Evolutionary conservation across 2,329 filamentous ascomycete genomes (phyloP), one percentile per base, ranked within the genome.

Genomic region (Arachnopeziza araneosa): DNA sequence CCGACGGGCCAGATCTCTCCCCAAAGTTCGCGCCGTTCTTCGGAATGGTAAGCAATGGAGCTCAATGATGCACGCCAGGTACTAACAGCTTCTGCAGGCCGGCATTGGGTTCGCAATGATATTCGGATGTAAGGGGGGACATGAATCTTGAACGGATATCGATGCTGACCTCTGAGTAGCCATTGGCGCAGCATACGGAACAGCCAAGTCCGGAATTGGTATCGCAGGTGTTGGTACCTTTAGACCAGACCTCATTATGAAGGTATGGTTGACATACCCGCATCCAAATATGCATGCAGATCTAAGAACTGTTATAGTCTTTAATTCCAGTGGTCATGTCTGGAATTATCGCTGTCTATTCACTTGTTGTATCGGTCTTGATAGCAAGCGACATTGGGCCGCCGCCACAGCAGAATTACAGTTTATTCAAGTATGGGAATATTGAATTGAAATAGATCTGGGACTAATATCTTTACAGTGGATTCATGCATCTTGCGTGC

Each of bases 261-360:
- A 95, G 87, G 89, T 89, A 76, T 44, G 75, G 57, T 36, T 24
- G 22, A 57, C 21, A 24, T 52, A 48, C 32, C 14, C 10, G 24
- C 14, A 24, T 49, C n/a, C n/a, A 5, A 10, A 50, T 12, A 19
- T 22, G 23, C 2, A 24, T 30, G 49, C 49, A n/a, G 36, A 17
- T 23, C 7, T 24, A 21, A 24, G 24, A 26, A 36, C 57, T 57
- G 61, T 12, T 52, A 36, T 69, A 92, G 89, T 93, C 88, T 60
- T 79, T 93, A 57, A 93, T 93, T 68, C 90, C 90, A 64, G 90
- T 95, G 67, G 88, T 99, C 80, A 99, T 99, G 95, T 96, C 95
- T 69, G 95, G 95, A 85, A 99, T 99, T 74, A 91, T 99, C 72
- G 95, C 95, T 60, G 95, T 99, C 68, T 99, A 99, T 79, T 91